Conservation (phyloP, 768 basidiomycete genomes). For the Collybia mongolica region DNA sequence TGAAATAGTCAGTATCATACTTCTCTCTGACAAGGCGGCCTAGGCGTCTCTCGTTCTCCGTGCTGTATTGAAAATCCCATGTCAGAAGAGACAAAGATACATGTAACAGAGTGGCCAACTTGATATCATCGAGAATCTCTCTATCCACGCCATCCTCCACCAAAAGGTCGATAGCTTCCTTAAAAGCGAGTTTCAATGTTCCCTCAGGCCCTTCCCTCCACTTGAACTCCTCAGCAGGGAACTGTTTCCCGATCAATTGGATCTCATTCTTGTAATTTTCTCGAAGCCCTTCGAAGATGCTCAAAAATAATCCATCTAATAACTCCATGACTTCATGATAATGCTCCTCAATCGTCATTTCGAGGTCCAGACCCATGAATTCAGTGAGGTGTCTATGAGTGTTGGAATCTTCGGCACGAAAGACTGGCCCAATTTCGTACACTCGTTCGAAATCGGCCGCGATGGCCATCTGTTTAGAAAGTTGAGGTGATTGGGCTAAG, state of each 20-base stretch:
- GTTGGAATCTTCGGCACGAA: slow-evolving; percentile 96
- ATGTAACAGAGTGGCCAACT: slow-evolving; percentile 41
- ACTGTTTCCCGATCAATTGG: slow-evolving; percentile 77
- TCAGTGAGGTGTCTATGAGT: slow-evolving; percentile 98
- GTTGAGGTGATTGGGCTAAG: slow-evolving; percentile 95
- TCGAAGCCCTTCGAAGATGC: slow-evolving; percentile 83
- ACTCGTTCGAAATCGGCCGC: slow-evolving; percentile 98
- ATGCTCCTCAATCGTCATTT: slow-evolving; percentile 98
- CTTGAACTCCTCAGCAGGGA: slow-evolving; percentile 94
- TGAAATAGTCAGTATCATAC: slow-evolving; percentile 98
- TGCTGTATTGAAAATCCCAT: slow-evolving; percentile 45
- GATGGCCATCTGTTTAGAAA: slow-evolving; percentile 99
- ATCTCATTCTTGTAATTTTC: slow-evolving; percentile 82
- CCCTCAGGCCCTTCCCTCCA: slow-evolving; percentile 90
- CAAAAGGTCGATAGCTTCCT: slow-evolving; percentile 84
- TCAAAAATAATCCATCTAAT: slow-evolving; percentile 82
- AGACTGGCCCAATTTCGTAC: slow-evolving; percentile 95
- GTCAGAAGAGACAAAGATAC: slow-evolving; percentile 1
- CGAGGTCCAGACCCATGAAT: slow-evolving; percentile 97
- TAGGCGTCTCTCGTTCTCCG: slow-evolving; percentile 92
- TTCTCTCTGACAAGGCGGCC: slow-evolving; percentile 89
- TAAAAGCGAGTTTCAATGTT: slow-evolving; percentile 83
- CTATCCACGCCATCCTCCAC: slow-evolving; percentile 83
- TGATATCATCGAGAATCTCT: slow-evolving; percentile 85
- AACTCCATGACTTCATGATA: slow-evolving; percentile 97